A percentile compares a stretch with the other conserved stretches of the same genome.
Conservation (phyloP, 2,329 filamentous ascomycete genomes). For the Cladosporium colombiae region DNA sequence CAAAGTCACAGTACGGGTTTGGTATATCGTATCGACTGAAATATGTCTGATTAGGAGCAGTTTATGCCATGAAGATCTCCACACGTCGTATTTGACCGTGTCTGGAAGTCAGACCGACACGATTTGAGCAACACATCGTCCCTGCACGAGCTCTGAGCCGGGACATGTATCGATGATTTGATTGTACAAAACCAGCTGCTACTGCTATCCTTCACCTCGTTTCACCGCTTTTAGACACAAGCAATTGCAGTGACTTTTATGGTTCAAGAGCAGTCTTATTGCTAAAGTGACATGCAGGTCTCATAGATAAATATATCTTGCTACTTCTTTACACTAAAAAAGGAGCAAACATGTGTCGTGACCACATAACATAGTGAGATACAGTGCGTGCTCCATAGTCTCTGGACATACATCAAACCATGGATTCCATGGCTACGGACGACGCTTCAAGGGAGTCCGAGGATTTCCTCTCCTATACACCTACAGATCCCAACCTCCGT, state of each 20-base stretch:
- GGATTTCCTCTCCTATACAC: not conserved
- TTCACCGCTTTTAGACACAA: not conserved
- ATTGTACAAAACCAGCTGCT: not conserved
- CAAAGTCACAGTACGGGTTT: too few relatives aligned
- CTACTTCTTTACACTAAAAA: not conserved
- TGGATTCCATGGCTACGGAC: not conserved
- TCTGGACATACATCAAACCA: not conserved
- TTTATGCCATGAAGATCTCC: too few relatives aligned
- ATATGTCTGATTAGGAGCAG: too few relatives aligned
- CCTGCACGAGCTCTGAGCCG: too few relatives aligned
- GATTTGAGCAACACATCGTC: too few relatives aligned
- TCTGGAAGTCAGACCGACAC: not conserved
- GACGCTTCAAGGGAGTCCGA: not conserved
- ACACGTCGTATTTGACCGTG: too few relatives aligned
- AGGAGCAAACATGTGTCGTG: not conserved
- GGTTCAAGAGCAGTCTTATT: not conserved
- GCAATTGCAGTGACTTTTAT: not conserved
- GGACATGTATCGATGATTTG: too few relatives aligned
- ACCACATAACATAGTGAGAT: not conserved
- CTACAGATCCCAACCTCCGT: not conserved
- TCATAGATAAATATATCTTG: not conserved
- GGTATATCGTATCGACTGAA: too few relatives aligned
- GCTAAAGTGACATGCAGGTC: not conserved
- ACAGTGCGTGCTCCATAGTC: not conserved
- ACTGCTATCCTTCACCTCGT: not conserved